Base-by-base conservation (phyloP, 495 filamentous ascomycete genomes). In the Hypomontagnella submonticulosa region DNA sequence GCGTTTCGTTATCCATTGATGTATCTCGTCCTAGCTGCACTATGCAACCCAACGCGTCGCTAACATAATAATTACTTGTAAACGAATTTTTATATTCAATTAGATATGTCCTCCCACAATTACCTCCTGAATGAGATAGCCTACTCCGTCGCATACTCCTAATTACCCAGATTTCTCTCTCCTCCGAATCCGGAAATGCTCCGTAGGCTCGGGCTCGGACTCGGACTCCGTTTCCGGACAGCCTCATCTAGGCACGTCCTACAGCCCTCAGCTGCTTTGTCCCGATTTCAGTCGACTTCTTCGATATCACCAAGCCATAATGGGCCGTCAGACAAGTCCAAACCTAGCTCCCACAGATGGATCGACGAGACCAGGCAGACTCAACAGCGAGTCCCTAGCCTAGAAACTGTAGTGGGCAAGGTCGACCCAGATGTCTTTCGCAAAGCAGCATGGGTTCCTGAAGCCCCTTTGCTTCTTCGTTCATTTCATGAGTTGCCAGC, bases 341-440 rank as follows among this genome's bases (percentile, higher is more conserved):
- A 44, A 6, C 12, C 19, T 0, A 5, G 36, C 1, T n/a, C 33
- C 10, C 10, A 18, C 13, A 6, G 23, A 6, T 6, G 23, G 23
- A 27, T 6, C 23, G 23, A 27, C 23, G 23, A 27, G 23, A 27
- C 23, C 23, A 18, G 36, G 16, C 34, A 60, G 5, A 1, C 6
- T 11, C 32, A 56, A 32, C 47, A 37, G 12, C 15, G 9, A 30
- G 8, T 4, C 20, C 7, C 27, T 49, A 33, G 15, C 6, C 16
- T 68, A 4, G 7, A 63, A 36, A 48, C 58, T 11, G 19, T 46
- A 11, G 12, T 12, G 12, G 53, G 57, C 42, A n/a, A 59, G 18
- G 13, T 67, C 37, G 58, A 57, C 18, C 18, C 58, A 42, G 34
- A 63, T 33, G 19, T n/a, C 16, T 68, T 63, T 52, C 65, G 65